These are phyloP conservation scores for Pseudoperonospora humuli DNA, from an alignment of 352 stramenopile species.

Conservation along the genomic window DNA sequence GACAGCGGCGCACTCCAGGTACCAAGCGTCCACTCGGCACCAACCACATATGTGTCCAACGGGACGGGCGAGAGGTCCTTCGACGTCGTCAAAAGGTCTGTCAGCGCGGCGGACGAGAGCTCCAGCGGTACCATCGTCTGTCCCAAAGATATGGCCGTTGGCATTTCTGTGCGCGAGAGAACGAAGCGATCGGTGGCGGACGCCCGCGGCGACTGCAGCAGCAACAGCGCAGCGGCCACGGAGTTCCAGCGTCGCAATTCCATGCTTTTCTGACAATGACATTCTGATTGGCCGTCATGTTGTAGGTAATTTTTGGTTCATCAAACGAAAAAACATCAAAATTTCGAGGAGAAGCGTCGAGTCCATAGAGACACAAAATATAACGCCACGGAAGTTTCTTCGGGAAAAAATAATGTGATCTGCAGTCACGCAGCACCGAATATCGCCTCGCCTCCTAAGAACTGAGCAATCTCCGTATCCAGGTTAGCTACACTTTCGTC, in stretches of 20 bases:
- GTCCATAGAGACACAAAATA: too few species aligned
- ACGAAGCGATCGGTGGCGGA: slow-evolving; percentile 17
- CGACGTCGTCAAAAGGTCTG: slow-evolving; percentile 5
- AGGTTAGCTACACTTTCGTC: too few species aligned
- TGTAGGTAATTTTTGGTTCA: too few species aligned
- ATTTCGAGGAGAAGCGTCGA: too few species aligned
- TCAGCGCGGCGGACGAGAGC: slow-evolving; percentile 13
- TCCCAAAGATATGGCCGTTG: slow-evolving; percentile 1
- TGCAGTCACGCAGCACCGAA: too few species aligned
- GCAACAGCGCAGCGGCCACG: background rate
- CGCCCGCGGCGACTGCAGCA: slow-evolving; percentile 4
- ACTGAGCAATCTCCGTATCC: too few species aligned
- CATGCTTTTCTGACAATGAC: slow-evolving; percentile 9
- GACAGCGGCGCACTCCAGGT: slow-evolving; percentile 22
- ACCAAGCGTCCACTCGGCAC: slow-evolving; percentile 23
- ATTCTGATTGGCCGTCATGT: background rate
- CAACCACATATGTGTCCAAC: slow-evolving; percentile 17
- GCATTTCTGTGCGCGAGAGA: slow-evolving; percentile 19
- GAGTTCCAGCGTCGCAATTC: background rate
- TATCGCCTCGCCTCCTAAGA: too few species aligned
- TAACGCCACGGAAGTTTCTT: too few species aligned
- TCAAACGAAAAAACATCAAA: too few species aligned
- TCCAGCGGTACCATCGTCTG: slow-evolving; percentile 14
- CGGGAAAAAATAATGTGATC: too few species aligned
- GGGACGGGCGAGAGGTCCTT: slow-evolving; percentile 7